A percentile compares a stretch with the other conserved stretches of the same genome.
Evolutionary conservation across 2,329 filamentous ascomycete species (phyloP).

Genomic region (Trichoderma atrobrunneum): DNA sequence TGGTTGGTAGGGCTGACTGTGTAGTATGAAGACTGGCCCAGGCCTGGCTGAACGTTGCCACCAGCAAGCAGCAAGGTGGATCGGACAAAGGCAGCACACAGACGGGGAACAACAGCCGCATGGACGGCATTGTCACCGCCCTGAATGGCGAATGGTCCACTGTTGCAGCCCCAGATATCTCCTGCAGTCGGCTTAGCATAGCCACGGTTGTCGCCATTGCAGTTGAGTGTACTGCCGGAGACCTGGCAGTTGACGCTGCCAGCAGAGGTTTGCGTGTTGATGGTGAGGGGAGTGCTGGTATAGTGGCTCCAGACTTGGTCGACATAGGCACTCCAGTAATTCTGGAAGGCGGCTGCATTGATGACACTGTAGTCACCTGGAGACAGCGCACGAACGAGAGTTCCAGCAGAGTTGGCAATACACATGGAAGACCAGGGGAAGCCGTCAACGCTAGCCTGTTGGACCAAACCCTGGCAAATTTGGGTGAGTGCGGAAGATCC

Average conservation of each 20-base stretch:
- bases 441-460: constrained; percentile 39
- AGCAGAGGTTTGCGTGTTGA: constrained; percentile 42
- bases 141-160: constrained; percentile 43
- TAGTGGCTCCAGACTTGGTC: constrained; percentile 47
- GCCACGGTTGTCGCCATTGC: constrained; percentile 41
- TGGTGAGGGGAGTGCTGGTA: constrained; percentile 35
- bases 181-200: constrained; percentile 42
- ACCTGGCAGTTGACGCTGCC: constrained; percentile 43
- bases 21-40: constrained; percentile 43
- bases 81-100: constrained; percentile 50
- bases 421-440: constrained; percentile 46
- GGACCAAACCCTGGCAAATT: constrained; percentile 42
- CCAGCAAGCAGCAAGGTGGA: constrained; percentile 45
- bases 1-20: constrained; percentile 47
- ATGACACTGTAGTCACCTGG: constrained; percentile 41
- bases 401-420: constrained; percentile 36
- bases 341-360: constrained; percentile 35
- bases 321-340: constrained; percentile 46
- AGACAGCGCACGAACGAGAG: constrained; percentile 43
- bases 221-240: constrained; percentile 35
- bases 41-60: constrained; percentile 46
- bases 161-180: constrained; percentile 53
- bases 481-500: constrained; percentile 32
- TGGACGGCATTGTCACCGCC: constrained; percentile 41
- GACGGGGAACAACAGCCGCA: constrained; percentile 43